Conservation (phyloP, 257 asterid genomes). For the Mitragyna speciosa region DNA sequence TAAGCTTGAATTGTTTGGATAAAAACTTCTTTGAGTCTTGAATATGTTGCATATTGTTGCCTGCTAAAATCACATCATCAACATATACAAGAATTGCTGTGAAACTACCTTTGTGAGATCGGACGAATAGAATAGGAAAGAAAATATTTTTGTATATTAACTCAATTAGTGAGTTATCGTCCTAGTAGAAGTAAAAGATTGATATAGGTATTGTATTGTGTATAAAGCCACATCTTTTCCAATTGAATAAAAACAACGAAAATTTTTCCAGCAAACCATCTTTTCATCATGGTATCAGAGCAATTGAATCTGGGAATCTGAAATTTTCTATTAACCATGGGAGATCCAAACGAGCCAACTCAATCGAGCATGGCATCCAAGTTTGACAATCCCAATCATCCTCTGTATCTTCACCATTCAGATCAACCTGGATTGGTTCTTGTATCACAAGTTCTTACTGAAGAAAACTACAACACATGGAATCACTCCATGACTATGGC, state of each 20-base stretch:
- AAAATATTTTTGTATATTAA: background rate
- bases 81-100: background rate
- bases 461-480: background rate
- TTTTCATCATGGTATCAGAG: background rate
- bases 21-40: background rate
- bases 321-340: background rate
- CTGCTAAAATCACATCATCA: background rate
- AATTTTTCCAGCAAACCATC: background rate
- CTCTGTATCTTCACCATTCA: background rate
- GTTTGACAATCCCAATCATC: background rate
- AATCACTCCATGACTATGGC: conserved; percentile 2
- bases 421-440: background rate
- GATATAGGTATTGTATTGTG: background rate
- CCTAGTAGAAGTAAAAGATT: no score
- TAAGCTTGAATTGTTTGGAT: background rate
- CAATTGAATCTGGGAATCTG: background rate
- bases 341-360: background rate
- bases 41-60: background rate
- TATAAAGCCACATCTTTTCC: background rate
- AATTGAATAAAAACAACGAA: no score
- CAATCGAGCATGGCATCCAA: background rate
- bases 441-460: background rate
- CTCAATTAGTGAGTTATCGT: background rate
- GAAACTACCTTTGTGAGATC: background rate
- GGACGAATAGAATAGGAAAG: background rate